phyloP scores from a whole-genome alignment of 169 alveolate genomes.

The Plasmodium inui region DNA sequence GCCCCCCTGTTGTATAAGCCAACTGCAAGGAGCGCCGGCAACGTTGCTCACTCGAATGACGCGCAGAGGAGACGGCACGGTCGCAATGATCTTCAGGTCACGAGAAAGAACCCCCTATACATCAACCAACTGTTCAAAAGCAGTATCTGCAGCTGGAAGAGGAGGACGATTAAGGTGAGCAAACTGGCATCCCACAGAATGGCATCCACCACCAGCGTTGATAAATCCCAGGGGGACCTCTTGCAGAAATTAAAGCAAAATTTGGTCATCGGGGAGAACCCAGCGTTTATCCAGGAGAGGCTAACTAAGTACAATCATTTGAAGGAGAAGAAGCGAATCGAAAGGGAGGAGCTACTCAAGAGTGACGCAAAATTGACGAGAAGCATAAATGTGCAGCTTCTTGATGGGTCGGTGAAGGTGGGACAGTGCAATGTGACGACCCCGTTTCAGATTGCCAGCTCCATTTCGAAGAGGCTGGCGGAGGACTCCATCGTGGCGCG shows the following conservation, averaged over 20 bases:
- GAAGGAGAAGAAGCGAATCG: constrained; percentile 75
- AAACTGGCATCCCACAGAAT: background rate
- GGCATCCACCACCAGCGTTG: background rate
- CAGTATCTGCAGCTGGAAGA: background rate
- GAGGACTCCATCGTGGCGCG: constrained; percentile 93
- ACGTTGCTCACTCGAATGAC: background rate
- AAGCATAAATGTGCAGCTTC: constrained; percentile 90
- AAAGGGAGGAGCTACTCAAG: constrained; percentile 50
- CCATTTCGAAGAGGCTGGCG: constrained; percentile 91
- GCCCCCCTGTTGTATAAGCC: background rate
- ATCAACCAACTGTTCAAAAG: background rate
- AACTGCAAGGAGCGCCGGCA: background rate
- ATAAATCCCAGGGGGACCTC: background rate
- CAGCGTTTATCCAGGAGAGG: constrained; percentile 35
- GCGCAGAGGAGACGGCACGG: background rate
- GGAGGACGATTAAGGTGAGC: background rate
- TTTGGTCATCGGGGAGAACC: constrained; percentile 10
- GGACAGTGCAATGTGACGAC: constrained; percentile 93
- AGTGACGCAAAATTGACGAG: constrained; percentile 79
- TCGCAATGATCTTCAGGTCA: background rate
- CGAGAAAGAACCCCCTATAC: background rate
- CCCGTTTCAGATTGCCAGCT: constrained; percentile 92
- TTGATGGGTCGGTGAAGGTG: constrained; percentile 90
- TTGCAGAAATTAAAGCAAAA: constrained; percentile 5
- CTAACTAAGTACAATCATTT: constrained; percentile 34